Evolutionary conservation across 116 monocot genomes (phyloP), one percentile per base, ranked within the genome.

Genomic region (Phalaenopsis hybrid): DNA sequence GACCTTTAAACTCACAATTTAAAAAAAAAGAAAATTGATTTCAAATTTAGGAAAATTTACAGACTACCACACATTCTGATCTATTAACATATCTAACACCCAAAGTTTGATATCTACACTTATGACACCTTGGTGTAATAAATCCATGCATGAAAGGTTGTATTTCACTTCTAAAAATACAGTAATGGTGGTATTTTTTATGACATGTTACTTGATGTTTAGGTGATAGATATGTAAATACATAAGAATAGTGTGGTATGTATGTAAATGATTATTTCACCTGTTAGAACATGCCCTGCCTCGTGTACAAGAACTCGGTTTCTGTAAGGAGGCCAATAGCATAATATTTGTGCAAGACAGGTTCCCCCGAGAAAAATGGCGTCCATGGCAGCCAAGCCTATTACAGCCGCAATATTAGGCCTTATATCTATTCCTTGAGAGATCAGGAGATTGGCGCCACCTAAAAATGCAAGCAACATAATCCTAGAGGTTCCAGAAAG

Each of bases 331-430:
- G 96, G 96, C 96, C 96, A 97, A 72, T 92, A 82, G 82, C 90
- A 92, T 48, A 84, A 85, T 15, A 97, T 92, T 78, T 94, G 96
- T 63, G 94, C 91, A 82, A 94, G 87, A 79, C 94, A 92, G 48
- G 89, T 97, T 45, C 96, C 96, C 73, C 96, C 96, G 37, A 97
- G 96, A 90, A 94, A 97, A 78, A 94, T 76, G 46, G 96, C 90
- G 88, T 97, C 96, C 0, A 86, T 50, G 67, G 70, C 79, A 44
- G 83, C 88, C 70, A 97, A 77, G 34, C 86, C 92, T 80, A 97
- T 83, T 79, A 94, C 75, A 18, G 85, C 88, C 63, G 92, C 94
- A 84, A 97, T 82, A 74, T 91, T 97, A 78, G 96, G 91, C 23
- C 96, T 81, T 76, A 97, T 82, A 61, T 97, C 96, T 78, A 97